Evolutionary conservation across 129 eudicot species (phyloP), one percentile per base, ranked within the genome.

Genomic region (Apium graveolens): DNA sequence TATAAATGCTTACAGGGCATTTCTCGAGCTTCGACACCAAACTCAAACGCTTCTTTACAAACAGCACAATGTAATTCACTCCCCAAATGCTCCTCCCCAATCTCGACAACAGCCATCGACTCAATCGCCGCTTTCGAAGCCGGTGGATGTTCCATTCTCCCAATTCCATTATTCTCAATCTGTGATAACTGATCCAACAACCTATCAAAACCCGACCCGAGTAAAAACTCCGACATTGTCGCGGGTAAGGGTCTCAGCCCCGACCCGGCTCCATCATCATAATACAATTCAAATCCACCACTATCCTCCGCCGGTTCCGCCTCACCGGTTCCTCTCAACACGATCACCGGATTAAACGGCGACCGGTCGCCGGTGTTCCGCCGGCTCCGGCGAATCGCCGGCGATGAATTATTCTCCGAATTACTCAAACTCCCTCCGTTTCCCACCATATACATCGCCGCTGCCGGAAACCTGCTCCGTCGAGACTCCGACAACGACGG

Each of bases 1-100:
- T 96, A 96, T 21, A 96, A 75, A 81, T 96, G 99, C 84, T 90
- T 89, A 70, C 99, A 96, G 1, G 97, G 99, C 99, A 96, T 90
- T 78, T 96, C 95, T 16, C 82, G 78, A 26, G 86, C 99, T 78
- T 88, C 89, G 0, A 78, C 42, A 38, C 87, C 85, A 45, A 92
- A 70, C 70, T 95, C 99, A 17, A 95, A 95, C 0, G 88, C 80
- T 66, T 95, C 99, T 80, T 95, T 95, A 34, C 99, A 95, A 70
- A 95, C 96, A 11, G 99, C 97, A 51, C 99, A 95, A 65, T 87
- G 79, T 1, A 80, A 82, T 18, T 95, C 97, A 1, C 84, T 78
- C 0, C 42, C 79, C 4, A 89, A 24, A 62, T 92, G 97, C 0
- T 24, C 42, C 26, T 89, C 90, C 7, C 14, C 57, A 31, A 95